Conservation (phyloP, 495 filamentous ascomycete species). For the Neurospora sp. region DNA sequence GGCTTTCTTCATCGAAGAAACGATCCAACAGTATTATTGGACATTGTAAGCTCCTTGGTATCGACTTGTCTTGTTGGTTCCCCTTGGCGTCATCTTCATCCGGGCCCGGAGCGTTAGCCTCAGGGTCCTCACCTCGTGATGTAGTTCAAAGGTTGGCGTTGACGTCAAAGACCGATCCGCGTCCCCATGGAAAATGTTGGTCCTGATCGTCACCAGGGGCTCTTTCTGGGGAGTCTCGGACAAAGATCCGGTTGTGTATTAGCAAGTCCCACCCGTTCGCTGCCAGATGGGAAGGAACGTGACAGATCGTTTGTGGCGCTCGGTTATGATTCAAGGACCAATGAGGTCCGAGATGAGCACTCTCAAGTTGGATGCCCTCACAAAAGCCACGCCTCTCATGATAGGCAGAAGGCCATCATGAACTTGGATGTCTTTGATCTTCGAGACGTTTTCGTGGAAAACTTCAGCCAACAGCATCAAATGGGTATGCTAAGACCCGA, state of each 20-base stretch:
- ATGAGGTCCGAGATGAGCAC: neutral
- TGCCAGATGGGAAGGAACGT: neutral
- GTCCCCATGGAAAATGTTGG: neutral
- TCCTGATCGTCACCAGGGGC: neutral
- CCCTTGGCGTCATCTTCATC: neutral
- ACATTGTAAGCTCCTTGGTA: neutral
- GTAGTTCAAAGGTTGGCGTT: neutral
- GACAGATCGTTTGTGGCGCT: neutral
- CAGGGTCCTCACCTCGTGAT: neutral
- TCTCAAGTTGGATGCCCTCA: neutral
- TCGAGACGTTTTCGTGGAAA: neutral
- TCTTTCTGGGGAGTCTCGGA: neutral
- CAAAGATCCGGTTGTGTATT: neutral
- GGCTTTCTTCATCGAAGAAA: neutral
- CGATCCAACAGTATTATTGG: neutral
- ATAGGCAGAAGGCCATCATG: neutral
- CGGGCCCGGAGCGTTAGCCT: neutral
- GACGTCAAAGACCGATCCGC: neutral
- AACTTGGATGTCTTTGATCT: neutral
- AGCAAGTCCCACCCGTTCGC: neutral
- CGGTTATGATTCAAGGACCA: neutral
- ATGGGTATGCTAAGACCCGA: neutral
- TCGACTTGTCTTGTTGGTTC: neutral
- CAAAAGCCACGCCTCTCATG: neutral
- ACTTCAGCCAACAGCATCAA: neutral